phyloP scores from a whole-genome alignment of 176 grass and related monocot genomes.

The Themeda triandra region DNA sequence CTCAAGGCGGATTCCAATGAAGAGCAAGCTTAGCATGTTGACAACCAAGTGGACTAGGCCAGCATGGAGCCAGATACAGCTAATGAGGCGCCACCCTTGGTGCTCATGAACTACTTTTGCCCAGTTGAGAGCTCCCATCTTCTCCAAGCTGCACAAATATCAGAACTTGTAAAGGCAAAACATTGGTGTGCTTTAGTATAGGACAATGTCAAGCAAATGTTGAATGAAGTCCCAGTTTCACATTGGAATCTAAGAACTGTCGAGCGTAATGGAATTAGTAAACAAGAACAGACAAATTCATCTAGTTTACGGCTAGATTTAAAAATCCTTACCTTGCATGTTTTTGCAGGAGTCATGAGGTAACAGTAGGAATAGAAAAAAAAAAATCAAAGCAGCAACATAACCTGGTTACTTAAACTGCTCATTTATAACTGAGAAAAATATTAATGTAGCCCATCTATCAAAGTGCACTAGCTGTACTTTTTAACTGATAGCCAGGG shows the following conservation, averaged over 20 bases:
- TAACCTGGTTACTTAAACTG: not conserved
- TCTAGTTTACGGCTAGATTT: not conserved
- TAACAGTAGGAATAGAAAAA: not conserved
- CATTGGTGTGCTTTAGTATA: not conserved
- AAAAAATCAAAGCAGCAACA: not conserved
- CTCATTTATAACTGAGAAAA: not conserved
- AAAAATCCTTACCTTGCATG: not conserved
- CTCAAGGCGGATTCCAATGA: slow-evolving; percentile 89
- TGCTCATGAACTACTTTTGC: slow-evolving; percentile 74
- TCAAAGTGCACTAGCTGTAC: not conserved
- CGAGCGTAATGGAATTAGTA: not conserved
- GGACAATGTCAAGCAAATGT: not conserved
- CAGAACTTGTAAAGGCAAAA: not conserved
- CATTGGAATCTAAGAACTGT: not conserved
- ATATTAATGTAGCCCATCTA: too few relatives aligned
- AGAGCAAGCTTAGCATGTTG: slow-evolving; percentile 92
- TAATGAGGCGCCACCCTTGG: slow-evolving; percentile 86
- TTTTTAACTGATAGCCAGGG: not conserved
- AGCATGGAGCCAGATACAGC: slow-evolving; percentile 82
- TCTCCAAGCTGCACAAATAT: slow-evolving; percentile 63
- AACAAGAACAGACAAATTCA: not conserved
- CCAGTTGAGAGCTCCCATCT: slow-evolving; percentile 90
- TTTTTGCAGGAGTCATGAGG: not conserved
- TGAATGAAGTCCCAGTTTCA: not conserved
- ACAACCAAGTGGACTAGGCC: slow-evolving; percentile 80